Base-by-base conservation (phyloP, 148 eudicot genomes). In the Simmondsia chinensis region DNA sequence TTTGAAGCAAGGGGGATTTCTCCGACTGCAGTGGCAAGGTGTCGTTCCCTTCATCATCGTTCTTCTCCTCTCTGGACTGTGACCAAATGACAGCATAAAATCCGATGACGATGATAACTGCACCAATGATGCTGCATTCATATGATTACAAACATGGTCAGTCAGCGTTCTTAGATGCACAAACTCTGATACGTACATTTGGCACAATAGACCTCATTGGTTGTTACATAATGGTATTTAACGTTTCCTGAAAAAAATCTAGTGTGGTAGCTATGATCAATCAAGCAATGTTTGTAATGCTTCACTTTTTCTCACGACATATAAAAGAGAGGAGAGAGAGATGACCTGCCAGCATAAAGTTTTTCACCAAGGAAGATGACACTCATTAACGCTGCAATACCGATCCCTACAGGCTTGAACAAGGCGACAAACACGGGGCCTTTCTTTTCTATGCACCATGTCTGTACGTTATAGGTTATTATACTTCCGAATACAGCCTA, bases 401-500 rank as follows among this genome's bases (percentile, higher is more conserved):
- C 72, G 23, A 74, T 58, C 28, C 72, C 47, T 13, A 74, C 1
- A 5, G 80, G 80, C 56, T 70, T 74, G 41, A 74, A 74, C 65
- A 74, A 55, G 23, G 80, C 48, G 27, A 65, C 76, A 33, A 69
- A 74, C 19, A 74, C 69, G 1, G 80, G 80, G 1, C 75, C 80
- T 55, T 54, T 65, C 60, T 39, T 70, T 21, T 48, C 53, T 7
- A 74, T 54, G 53, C 75, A 69, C 80, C 80, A 74, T 27, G 66
- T 68, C 29, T 44, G 50, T 25, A 33, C 51, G 2, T 57, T 50
- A 26, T 5, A 51, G 11, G 51, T 62, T 5, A 62, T 20, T 4
- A 52, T 57, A 21, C 56, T 33, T 57, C 74, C 68, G 33, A 63
- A 37, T 18, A 74, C 28, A 43, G 59, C 80, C 76, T 65, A n/a